Base-by-base conservation (phyloP, 495 filamentous ascomycete genomes). In the Choiromyces venosus region DNA sequence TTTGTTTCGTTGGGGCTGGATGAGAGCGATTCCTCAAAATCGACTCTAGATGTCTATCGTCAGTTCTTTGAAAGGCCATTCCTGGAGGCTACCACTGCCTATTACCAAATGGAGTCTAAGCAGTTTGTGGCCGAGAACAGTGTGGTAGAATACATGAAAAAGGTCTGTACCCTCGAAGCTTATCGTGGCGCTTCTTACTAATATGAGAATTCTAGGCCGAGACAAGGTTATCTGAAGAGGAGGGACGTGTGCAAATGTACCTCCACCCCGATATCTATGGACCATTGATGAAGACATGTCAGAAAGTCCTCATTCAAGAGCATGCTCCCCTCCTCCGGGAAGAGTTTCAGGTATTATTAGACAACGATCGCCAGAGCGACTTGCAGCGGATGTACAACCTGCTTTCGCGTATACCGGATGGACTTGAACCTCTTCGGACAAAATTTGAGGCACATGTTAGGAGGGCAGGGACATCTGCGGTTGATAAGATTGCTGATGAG, bases 111-210 rank as follows among this genome's bases (percentile, higher is more conserved):
- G 56, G 95, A 99, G 81, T 97, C 94, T 70, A 91, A 93, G 73
- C 91, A 92, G 78, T 99, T 98, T 81, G 89, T 98, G 14, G 91
- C 93, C 10, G 94, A 98, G 81, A 99, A 99, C 80, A 97, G 92
- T 76, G 93, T 98, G 9, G 94, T 99, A 38, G 95, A 99, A 80
- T 99, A 98, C 83, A 98, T 98, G 96, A 98, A 98, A 86, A 99
- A 99, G 85, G 79, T 79, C 44, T 56, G 78, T 65, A 35, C 16
- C 16, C 65, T 18, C 52, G 25, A 1, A 61, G 25, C 25, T 61
- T 33, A 18, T 61, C 12, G 52, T 33, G 25, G 18, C 16, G n/a
- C 65, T n/a, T 69, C 36, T 40, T 69, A 8, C 71, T 79, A 67
- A 79, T 39, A 46, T 52, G 7, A 52, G 65, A 39, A 42, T 72